These are phyloP conservation scores for Neonectria punicea DNA, from an alignment of 2,329 filamentous ascomycete species.

Conservation along the genomic window DNA sequence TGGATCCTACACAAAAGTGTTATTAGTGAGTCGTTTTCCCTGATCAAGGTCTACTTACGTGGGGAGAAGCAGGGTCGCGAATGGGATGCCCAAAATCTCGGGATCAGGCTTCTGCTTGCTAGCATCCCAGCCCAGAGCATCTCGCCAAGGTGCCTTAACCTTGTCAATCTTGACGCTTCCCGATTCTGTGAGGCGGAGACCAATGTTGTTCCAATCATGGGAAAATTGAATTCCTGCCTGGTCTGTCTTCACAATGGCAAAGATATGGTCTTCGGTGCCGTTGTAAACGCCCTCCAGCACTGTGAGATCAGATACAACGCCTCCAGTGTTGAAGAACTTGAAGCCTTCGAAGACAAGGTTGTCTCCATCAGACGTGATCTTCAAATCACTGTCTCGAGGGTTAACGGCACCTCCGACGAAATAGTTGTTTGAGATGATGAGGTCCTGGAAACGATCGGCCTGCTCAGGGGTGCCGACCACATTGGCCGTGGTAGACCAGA, in stretches of 20 bases:
- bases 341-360: conserved; percentile 68
- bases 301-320: conserved; percentile 72
- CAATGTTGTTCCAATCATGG: conserved; percentile 75
- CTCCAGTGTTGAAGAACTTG: conserved; percentile 76
- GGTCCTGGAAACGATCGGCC: conserved; percentile 64
- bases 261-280: conserved; percentile 69
- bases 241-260: conserved; percentile 67
- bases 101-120: conserved; percentile 61
- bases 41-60: conserved; percentile 50
- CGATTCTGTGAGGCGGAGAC: conserved; percentile 69
- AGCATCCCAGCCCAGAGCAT: conserved; percentile 70
- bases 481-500: conserved; percentile 72
- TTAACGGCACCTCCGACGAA: conserved; percentile 75
- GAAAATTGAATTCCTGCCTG: conserved; percentile 67
- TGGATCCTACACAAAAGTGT: conserved; percentile 58
- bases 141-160: conserved; percentile 65
- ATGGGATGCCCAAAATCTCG: conserved; percentile 62
- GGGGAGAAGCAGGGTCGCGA: conserved; percentile 66
- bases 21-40: no score
- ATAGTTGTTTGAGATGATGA: conserved; percentile 72
- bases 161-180: conserved; percentile 70
- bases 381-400: conserved; percentile 70
- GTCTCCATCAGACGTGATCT: conserved; percentile 64
- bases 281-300: conserved; percentile 72
- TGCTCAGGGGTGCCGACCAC: conserved; percentile 70